Evolutionary conservation across 2,329 filamentous ascomycete genomes (phyloP).

Genomic region (Colletotrichum coccodes): DNA sequence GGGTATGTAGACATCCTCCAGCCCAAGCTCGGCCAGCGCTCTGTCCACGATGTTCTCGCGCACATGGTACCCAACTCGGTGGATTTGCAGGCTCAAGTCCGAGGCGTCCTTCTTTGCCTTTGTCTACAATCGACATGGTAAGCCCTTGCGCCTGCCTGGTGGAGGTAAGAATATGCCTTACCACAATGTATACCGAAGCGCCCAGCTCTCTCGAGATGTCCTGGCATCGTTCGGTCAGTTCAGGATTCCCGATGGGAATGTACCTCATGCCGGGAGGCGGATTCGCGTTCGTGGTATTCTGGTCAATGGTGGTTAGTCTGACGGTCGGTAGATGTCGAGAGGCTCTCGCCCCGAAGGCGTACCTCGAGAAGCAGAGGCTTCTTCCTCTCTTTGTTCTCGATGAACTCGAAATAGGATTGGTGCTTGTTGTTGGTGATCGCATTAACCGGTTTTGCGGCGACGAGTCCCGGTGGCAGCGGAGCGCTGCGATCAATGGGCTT

Average conservation of each 20-base stretch:
- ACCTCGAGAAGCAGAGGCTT: slow-evolving; percentile 73
- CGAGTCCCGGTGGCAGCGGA: slow-evolving; percentile 46
- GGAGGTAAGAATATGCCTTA: slow-evolving; percentile 45
- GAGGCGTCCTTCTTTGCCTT: slow-evolving; percentile 41
- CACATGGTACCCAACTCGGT: slow-evolving; percentile 70
- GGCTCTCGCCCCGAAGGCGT: slow-evolving; percentile 35
- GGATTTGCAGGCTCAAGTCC: slow-evolving; percentile 61
- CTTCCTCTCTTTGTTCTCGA: slow-evolving; percentile 72
- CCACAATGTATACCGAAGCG: slow-evolving; percentile 74
- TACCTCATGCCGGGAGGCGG: slow-evolving; percentile 72
- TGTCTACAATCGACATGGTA: slow-evolving; percentile 1
- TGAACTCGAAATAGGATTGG: slow-evolving; percentile 71
- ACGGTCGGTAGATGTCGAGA: not conserved
- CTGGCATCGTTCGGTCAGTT: slow-evolving; percentile 70
- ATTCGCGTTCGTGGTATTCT: slow-evolving; percentile 62
- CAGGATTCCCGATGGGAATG: slow-evolving; percentile 70
- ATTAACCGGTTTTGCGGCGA: slow-evolving; percentile 44
- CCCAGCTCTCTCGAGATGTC: slow-evolving; percentile 70
- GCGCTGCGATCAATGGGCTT: slow-evolving; percentile 41
- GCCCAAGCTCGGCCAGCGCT: slow-evolving; percentile 46
- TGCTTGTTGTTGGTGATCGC: slow-evolving; percentile 62
- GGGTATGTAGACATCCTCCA: slow-evolving; percentile 32
- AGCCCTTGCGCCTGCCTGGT: not conserved
- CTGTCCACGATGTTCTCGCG: slow-evolving; percentile 68
- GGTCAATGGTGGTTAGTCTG: slow-evolving; percentile 27